Percentiles rank a stretch among this genome's conserved stretches.
phyloP scores from a whole-genome alignment of 345 rosid species.

The Gossypioides kirkii region DNA sequence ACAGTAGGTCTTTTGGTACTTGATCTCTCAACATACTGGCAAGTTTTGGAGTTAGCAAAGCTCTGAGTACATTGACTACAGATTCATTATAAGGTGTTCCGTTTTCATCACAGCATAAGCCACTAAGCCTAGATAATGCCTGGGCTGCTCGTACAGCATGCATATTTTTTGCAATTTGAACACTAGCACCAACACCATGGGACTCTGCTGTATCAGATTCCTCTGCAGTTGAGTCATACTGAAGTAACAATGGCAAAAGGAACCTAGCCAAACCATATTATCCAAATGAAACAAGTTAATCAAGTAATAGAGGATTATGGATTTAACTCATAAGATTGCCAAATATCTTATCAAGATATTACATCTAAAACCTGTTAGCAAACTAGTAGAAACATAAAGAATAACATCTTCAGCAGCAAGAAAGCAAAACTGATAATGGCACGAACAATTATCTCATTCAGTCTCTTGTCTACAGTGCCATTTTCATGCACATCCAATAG shows the following conservation, averaged over 20 bases:
- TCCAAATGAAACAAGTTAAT: not conserved
- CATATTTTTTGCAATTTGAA: conserved; percentile 93
- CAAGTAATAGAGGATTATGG: not conserved
- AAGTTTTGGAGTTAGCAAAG: conserved; percentile 93
- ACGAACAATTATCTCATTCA: not conserved
- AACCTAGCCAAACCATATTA: conserved; percentile 52
- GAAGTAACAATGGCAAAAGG: conserved; percentile 88
- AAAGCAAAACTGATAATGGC: not conserved
- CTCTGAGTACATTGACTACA: conserved; percentile 64
- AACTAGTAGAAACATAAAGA: conserved; percentile 1
- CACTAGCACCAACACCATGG: conserved; percentile 92
- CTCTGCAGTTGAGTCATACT: conserved; percentile 96
- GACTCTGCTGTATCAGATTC: conserved; percentile 72
- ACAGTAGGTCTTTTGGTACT: conserved; percentile 66
- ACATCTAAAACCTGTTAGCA: not conserved
- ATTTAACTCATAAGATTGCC: not conserved
- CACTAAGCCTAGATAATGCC: conserved; percentile 88
- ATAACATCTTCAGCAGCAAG: not conserved
- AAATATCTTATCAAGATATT: conserved; percentile 1
- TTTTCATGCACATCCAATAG: not conserved
- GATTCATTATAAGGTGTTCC: conserved; percentile 64
- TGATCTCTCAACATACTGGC: conserved; percentile 82
- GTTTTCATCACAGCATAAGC: conserved; percentile 59
- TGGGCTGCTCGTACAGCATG: conserved; percentile 86
- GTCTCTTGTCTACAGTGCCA: not conserved